Conservation (phyloP, 768 basidiomycete species). For the Kondoa malvinella region DNA sequence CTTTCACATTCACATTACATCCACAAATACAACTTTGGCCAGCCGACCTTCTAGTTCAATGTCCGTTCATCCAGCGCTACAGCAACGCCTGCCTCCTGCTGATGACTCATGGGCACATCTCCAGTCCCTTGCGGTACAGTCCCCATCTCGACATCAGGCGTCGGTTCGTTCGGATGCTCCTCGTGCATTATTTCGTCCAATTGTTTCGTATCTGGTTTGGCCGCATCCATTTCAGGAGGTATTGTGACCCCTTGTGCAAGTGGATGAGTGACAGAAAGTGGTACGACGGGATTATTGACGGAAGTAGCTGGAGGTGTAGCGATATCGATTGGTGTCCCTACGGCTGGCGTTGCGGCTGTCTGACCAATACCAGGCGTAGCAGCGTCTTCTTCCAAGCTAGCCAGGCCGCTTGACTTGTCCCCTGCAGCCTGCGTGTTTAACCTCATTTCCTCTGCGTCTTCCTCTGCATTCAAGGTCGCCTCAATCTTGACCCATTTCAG, state of each 20-base stretch:
- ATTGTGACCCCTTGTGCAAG: neutral
- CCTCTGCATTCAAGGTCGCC: neutral
- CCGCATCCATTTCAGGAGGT: neutral
- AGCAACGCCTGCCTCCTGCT: too few relatives aligned
- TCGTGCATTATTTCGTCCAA: neutral
- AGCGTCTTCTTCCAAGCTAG: neutral
- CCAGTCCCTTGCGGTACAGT: too few relatives aligned
- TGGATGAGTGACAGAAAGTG: neutral
- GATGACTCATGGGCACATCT: too few relatives aligned
- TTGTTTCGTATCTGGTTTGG: neutral
- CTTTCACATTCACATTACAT: too few relatives aligned
- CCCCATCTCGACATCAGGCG: neutral
- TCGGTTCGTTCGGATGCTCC: neutral
- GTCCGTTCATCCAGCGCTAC: too few relatives aligned
- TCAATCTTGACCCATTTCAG: neutral
- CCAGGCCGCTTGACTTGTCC: neutral
- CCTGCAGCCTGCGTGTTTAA: neutral
- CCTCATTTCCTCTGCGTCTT: neutral
- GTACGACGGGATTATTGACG: neutral
- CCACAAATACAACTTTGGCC: too few relatives aligned
- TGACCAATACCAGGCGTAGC: neutral
- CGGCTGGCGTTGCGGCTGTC: neutral
- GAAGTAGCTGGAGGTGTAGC: neutral
- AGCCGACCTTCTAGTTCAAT: too few relatives aligned
- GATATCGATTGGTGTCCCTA: neutral